Percentiles rank a stretch among this genome's conserved stretches.
phyloP scores from a whole-genome alignment of 768 basidiomycete species.

The Lactarius pseudohatsudake region DNA sequence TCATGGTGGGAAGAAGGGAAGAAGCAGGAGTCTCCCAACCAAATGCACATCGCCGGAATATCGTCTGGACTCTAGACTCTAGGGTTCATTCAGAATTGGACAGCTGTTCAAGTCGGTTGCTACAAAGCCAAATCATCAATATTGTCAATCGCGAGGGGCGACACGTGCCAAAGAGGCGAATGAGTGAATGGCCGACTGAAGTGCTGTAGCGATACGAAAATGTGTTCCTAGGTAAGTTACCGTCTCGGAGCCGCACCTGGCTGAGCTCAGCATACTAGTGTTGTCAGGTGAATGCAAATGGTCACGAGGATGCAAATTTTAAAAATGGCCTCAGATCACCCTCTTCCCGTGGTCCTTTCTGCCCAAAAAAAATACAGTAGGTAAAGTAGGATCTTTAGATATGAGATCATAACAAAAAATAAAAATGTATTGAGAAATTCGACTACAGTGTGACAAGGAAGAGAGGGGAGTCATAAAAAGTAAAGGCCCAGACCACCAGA shows the following conservation, averaged over 20 bases:
- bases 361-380: no score
- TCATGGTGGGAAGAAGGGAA: neutral
- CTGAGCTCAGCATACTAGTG: slow-evolving; percentile 2
- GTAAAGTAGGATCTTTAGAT: no score
- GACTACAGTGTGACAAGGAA: no score
- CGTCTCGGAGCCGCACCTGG: neutral
- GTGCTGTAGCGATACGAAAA: neutral
- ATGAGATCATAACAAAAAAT: no score
- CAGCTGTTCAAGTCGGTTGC: neutral
- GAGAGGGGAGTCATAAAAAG: no score
- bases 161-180: neutral
- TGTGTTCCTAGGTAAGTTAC: neutral
- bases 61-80: neutral
- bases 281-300: no score
- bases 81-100: neutral
- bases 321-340: no score
- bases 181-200: neutral
- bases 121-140: neutral
- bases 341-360: no score
- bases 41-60: neutral
- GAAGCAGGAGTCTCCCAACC: neutral
- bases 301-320: no score
- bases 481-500: no score
- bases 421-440: no score
- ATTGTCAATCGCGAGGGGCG: neutral